Conservation (phyloP, 1,284 basidiomycete species). For the Papiliotrema flavescens region DNA sequence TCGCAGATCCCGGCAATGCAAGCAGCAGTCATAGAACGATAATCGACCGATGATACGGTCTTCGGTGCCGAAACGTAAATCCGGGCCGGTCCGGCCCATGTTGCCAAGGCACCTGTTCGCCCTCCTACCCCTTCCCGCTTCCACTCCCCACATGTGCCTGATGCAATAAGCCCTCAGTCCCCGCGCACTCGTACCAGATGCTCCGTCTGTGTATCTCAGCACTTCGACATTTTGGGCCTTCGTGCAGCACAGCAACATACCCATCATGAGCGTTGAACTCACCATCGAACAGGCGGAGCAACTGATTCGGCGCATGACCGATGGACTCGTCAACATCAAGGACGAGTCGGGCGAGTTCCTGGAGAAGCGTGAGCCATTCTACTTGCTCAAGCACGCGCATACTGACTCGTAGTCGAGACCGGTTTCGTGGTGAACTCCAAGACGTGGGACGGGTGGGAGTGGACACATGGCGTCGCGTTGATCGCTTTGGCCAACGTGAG, state of each 20-base stretch:
- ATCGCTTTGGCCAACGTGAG: conserved; percentile 27
- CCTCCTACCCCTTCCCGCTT: too few species aligned
- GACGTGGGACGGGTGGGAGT: conserved; percentile 64
- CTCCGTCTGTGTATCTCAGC: too few species aligned
- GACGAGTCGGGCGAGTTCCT: conserved; percentile 61
- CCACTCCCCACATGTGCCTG: too few species aligned
- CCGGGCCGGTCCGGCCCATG: too few species aligned
- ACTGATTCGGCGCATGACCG: conserved; percentile 54
- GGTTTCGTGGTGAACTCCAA: conserved; percentile 64
- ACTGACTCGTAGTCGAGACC: conserved; percentile 50
- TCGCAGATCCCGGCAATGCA: too few species aligned
- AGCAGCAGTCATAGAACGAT: too few species aligned
- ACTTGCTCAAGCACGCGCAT: neutral
- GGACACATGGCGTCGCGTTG: conserved; percentile 58
- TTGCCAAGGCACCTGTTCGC: too few species aligned
- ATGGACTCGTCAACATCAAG: conserved; percentile 60
- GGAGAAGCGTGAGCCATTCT: conserved; percentile 46
- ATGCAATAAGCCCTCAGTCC: too few species aligned
- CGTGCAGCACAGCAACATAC: neutral
- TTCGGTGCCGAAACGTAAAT: too few species aligned
- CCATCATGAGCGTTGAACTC: conserved; percentile 4
- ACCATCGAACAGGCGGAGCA: conserved; percentile 29
- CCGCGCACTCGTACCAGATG: too few species aligned
- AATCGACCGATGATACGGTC: too few species aligned
- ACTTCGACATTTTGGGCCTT: too few species aligned